phyloP scores from a whole-genome alignment of 192 early-diverging fungal genomes.

The Linnemannia exigua region DNA sequence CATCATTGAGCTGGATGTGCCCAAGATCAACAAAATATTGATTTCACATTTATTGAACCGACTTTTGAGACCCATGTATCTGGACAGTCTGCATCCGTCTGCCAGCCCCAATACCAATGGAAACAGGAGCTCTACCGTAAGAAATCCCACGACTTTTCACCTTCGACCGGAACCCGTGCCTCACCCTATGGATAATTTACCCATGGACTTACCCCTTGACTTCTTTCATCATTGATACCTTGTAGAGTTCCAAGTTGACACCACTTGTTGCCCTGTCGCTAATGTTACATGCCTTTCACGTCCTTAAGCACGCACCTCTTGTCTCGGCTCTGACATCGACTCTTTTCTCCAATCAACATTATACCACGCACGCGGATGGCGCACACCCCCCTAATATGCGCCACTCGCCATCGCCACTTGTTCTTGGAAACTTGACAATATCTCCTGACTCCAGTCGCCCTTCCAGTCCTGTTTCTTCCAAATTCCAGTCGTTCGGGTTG shows the following conservation, averaged over 20 bases:
- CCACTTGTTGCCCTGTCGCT: slow-evolving; percentile 53
- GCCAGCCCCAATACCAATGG: background rate
- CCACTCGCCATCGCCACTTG: slow-evolving; percentile 21
- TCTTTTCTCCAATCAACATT: slow-evolving; percentile 52
- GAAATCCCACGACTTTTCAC: background rate
- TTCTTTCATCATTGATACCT: background rate
- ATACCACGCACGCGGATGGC: background rate
- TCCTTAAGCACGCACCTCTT: slow-evolving; percentile 52
- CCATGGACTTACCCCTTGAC: background rate
- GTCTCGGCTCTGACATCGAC: slow-evolving; percentile 51
- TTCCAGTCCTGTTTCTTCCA: slow-evolving; percentile 50
- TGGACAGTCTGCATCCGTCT: slow-evolving; percentile 45
- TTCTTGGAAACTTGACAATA: slow-evolving; percentile 10
- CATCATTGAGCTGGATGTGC: slow-evolving; percentile 66
- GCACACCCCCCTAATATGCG: slow-evolving; percentile 2
- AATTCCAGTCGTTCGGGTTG: slow-evolving; percentile 53
- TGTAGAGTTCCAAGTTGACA: slow-evolving; percentile 33
- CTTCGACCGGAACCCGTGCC: background rate
- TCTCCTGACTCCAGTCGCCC: slow-evolving; percentile 55
- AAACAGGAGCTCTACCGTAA: slow-evolving; percentile 5
- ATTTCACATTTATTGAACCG: slow-evolving; percentile 50
- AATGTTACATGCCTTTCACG: slow-evolving; percentile 58
- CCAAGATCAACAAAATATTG: slow-evolving; percentile 67
- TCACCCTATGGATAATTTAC: background rate
- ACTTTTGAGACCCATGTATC: slow-evolving; percentile 55